Evolutionary conservation across 305 asterid genomes (phyloP).

Genomic region (Fraxinus albicans): DNA sequence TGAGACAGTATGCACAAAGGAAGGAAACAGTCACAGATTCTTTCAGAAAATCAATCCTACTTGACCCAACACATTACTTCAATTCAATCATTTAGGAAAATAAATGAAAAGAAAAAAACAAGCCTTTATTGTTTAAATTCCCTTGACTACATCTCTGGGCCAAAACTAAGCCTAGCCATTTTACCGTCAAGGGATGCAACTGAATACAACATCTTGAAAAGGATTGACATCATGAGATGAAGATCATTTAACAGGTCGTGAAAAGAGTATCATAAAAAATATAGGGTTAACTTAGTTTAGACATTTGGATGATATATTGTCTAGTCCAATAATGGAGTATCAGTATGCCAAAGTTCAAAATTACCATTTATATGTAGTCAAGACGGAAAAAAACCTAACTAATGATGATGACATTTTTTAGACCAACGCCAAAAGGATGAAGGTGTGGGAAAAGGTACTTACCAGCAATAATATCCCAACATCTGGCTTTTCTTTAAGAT

Average conservation of each 20-base stretch:
- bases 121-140: background rate
- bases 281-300: background rate
- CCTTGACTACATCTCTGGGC: background rate
- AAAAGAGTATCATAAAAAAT: background rate
- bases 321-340: background rate
- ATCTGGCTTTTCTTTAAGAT: constrained; percentile 93
- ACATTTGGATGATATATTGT: background rate
- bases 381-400: background rate
- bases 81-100: background rate
- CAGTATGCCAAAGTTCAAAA: background rate
- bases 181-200: background rate
- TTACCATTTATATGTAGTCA: background rate
- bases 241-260: background rate
- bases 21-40: background rate
- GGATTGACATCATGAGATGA: background rate
- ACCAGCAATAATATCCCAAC: constrained; percentile 84
- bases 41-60: background rate
- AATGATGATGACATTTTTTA: background rate
- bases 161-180: background rate
- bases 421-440: background rate
- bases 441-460: constrained; percentile 19
- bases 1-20: background rate
- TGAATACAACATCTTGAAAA: background rate
- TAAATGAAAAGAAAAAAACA: background rate
- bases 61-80: background rate